Conservation (phyloP, 139 green algal species). For the Chlorella vulgaris region DNA sequence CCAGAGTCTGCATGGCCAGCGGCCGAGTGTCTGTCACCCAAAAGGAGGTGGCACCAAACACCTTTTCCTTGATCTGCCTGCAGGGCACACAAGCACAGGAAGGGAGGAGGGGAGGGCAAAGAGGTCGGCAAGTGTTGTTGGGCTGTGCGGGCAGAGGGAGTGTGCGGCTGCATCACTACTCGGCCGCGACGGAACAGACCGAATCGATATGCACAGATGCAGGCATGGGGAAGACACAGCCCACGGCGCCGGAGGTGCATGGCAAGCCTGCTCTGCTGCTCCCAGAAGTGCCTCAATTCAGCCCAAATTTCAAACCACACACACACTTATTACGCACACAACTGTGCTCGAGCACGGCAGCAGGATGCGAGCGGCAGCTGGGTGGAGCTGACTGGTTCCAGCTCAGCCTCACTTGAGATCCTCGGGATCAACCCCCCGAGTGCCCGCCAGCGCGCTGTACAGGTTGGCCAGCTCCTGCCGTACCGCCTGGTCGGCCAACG, state of each 20-base stretch:
- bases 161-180: neutral
- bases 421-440: constrained; percentile 29
- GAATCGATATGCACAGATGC: too few relatives aligned
- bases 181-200: too few relatives aligned
- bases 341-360: too few relatives aligned
- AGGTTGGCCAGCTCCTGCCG: constrained; percentile 76
- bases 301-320: too few relatives aligned
- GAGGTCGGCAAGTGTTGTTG: neutral
- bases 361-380: too few relatives aligned
- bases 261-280: too few relatives aligned
- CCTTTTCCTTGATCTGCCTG: constrained; percentile 68
- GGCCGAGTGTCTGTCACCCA: constrained; percentile 81
- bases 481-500: constrained; percentile 46
- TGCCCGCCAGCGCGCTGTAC: constrained; percentile 43
- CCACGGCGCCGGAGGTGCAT: too few relatives aligned
- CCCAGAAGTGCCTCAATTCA: too few relatives aligned
- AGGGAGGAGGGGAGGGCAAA: neutral
- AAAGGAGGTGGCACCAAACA: constrained; percentile 81
- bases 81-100: neutral
- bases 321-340: too few relatives aligned
- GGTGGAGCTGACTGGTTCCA: too few relatives aligned
- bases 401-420: constrained; percentile 49
- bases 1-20: constrained; percentile 37
- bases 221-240: too few relatives aligned
- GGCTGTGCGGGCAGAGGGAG: neutral